Conservation (phyloP, 2,329 filamentous ascomycete species). For the Pseudocercospora fijiensis region DNA sequence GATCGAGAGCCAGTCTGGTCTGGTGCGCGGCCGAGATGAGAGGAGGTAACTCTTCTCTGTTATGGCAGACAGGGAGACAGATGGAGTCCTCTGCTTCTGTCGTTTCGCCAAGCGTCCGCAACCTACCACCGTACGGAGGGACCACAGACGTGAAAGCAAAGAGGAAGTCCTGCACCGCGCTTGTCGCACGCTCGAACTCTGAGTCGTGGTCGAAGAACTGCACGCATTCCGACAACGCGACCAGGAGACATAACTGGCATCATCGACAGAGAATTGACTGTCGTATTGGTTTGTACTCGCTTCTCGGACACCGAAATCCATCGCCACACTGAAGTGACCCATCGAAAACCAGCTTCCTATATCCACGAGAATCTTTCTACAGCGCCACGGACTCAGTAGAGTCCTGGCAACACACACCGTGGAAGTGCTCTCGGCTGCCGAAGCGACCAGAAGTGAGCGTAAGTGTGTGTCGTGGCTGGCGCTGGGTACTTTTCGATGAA, state of each 20-base stretch:
- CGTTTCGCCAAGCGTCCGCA: neutral
- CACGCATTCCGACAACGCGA: neutral
- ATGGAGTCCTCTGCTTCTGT: neutral
- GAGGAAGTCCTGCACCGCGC: neutral
- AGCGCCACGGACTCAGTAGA: slow-evolving; percentile 58
- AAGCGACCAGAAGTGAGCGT: slow-evolving; percentile 27
- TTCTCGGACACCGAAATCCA: slow-evolving; percentile 69
- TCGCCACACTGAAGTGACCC: slow-evolving; percentile 71
- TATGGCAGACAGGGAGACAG: neutral
- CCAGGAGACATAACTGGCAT: neutral
- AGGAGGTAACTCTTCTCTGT: no score
- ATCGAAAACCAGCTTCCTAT: slow-evolving; percentile 71
- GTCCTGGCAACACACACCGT: slow-evolving; percentile 71
- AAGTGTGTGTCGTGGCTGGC: slow-evolving; percentile 67
- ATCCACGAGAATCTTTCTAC: slow-evolving; percentile 58
- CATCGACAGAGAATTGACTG: neutral
- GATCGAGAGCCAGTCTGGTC: no score
- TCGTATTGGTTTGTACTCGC: slow-evolving; percentile 56
- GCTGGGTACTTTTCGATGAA: slow-evolving; percentile 61
- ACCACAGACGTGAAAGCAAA: neutral
- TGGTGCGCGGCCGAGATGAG: no score
- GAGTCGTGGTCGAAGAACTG: neutral
- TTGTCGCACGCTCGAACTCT: neutral
- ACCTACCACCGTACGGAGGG: no score
- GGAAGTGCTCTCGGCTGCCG: slow-evolving; percentile 33